Evolutionary conservation across 2,329 filamentous ascomycete species (phyloP), one percentile per base, ranked within the genome.

Genomic region (Trichoderma sp.): DNA sequence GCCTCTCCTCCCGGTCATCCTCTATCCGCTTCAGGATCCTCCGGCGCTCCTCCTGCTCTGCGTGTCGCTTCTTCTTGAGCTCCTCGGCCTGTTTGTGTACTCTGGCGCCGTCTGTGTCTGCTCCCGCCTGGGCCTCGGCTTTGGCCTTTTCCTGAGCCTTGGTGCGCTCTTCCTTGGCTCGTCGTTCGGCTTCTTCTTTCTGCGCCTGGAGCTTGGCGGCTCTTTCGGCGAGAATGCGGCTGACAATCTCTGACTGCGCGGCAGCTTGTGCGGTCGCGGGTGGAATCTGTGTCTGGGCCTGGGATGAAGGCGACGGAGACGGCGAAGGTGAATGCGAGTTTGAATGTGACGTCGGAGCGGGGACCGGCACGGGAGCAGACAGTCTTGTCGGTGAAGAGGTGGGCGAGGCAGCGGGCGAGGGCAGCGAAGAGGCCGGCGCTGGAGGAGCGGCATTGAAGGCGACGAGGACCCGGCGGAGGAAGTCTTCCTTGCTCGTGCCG

Each of bases 1-100:
- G 88, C 16, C 92, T 86, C 70, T 89, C 90, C 13, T 85, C 85
- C 76, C 91, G 92, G 80, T 96, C 93, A 70, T 91, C 88, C 75
- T 93, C 90, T 71, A 96, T 94, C 49, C 89, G 88, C 72, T 88
- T 88, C 56, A 94, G 83, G 65, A 96, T 90, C 1, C 92, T 86
- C 68, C 88, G 86, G 47, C 90, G 85, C 76, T 96, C 92, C 56
- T 90, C 86, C 57, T 87, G 84, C 2, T 89, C 87, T 71, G 92
- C 87, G 68, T 87, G 84, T 73, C 91, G 88, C 67, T 87, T 86
- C 76, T 88, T 89, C 74, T 86, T 89, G 68, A 91, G 81, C 63
- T 86, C 78, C 57, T 86, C 82, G 4, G 84, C 83, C 76, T 88
- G 83, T 75, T 82, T 82, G 58, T 83, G 79, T 47, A 82, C 81